phyloP scores from a whole-genome alignment of 805 yeast species.

The Wickerhamia fluorescens region DNA sequence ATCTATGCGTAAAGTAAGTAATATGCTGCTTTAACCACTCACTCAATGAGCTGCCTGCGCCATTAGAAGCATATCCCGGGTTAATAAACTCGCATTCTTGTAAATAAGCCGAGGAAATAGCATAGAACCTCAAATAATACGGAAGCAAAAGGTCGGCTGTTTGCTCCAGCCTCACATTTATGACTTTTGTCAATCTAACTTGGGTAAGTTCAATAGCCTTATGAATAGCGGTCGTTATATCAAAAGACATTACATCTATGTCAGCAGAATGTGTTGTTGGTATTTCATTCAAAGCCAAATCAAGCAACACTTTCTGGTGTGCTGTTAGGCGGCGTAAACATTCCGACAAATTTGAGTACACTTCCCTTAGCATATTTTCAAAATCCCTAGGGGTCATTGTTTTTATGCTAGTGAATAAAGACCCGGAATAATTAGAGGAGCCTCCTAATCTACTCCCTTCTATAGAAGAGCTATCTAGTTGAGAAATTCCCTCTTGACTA shows the following conservation, averaged over 20 bases:
- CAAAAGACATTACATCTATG: slow-evolving; percentile 50
- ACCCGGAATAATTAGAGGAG: slow-evolving; percentile 1
- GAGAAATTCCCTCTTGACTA: slow-evolving; percentile 3
- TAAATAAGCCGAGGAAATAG: slow-evolving; percentile 61
- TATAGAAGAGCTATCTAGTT: slow-evolving; percentile 17
- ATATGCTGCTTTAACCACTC: slow-evolving; percentile 64
- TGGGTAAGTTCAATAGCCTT: slow-evolving; percentile 68
- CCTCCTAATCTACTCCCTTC: slow-evolving; percentile 8
- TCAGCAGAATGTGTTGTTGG: slow-evolving; percentile 14
- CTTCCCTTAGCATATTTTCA: slow-evolving; percentile 56
- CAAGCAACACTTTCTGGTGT: slow-evolving; percentile 75
- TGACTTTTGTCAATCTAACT: slow-evolving; percentile 66
- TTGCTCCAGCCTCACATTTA: slow-evolving; percentile 70
- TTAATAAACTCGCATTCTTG: slow-evolving; percentile 79
- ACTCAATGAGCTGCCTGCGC: slow-evolving; percentile 44
- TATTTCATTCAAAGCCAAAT: slow-evolving; percentile 44
- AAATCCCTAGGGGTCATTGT: slow-evolving; percentile 69
- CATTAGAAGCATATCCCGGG: slow-evolving; percentile 54
- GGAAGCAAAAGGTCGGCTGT: slow-evolving; percentile 49
- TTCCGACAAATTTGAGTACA: slow-evolving; percentile 61
- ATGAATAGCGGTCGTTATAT: slow-evolving; percentile 57
- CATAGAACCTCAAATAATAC: slow-evolving; percentile 61
- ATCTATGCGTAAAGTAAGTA: slow-evolving; percentile 47
- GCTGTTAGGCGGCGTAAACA: slow-evolving; percentile 64
- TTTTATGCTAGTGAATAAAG: slow-evolving; percentile 42